Evolutionary conservation across 2,329 filamentous ascomycete species (phyloP).

Genomic region (Colletotrichum musae): DNA sequence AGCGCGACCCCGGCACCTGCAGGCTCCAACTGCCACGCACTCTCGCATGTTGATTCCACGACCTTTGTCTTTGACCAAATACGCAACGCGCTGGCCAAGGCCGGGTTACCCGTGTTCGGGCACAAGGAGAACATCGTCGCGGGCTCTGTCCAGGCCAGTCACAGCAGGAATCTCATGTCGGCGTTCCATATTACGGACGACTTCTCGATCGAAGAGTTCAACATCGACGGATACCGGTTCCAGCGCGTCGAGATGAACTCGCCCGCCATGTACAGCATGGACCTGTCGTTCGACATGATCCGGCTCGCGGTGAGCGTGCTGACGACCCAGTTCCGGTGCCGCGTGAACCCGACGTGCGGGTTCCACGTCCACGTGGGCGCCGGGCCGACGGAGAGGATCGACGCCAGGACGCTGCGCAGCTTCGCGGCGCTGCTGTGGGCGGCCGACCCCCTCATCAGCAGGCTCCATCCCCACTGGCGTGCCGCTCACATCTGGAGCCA

Average conservation of each 20-base stretch:
- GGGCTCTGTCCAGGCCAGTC: slow-evolving; percentile 30
- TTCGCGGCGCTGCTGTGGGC: slow-evolving; percentile 53
- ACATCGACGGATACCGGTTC: slow-evolving; percentile 43
- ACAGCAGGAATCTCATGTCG: slow-evolving; percentile 9
- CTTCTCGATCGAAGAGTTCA: slow-evolving; percentile 21
- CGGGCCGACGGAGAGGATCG: slow-evolving; percentile 48
- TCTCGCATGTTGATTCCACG: not conserved
- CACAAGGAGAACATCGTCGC: not conserved
- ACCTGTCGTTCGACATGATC: slow-evolving; percentile 48
- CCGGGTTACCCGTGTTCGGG: slow-evolving; percentile 26
- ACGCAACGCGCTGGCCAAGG: slow-evolving; percentile 17
- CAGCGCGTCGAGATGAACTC: slow-evolving; percentile 50
- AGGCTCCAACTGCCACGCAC: too few species aligned
- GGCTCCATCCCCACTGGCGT: slow-evolving; percentile 53
- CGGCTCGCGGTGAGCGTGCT: slow-evolving; percentile 50
- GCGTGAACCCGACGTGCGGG: slow-evolving; percentile 52
- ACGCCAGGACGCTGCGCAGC: slow-evolving; percentile 47
- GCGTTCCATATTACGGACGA: slow-evolving; percentile 27
- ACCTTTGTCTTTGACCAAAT: not conserved
- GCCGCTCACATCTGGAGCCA: slow-evolving; percentile 35
- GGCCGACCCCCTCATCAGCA: slow-evolving; percentile 53
- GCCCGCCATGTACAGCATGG: slow-evolving; percentile 51
- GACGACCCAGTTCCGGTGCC: slow-evolving; percentile 48
- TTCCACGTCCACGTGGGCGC: slow-evolving; percentile 56
- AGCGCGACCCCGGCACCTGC: too few species aligned